These are phyloP conservation scores for Phaffia australis DNA, from an alignment of 768 basidiomycete species.

Conservation along the genomic window DNA sequence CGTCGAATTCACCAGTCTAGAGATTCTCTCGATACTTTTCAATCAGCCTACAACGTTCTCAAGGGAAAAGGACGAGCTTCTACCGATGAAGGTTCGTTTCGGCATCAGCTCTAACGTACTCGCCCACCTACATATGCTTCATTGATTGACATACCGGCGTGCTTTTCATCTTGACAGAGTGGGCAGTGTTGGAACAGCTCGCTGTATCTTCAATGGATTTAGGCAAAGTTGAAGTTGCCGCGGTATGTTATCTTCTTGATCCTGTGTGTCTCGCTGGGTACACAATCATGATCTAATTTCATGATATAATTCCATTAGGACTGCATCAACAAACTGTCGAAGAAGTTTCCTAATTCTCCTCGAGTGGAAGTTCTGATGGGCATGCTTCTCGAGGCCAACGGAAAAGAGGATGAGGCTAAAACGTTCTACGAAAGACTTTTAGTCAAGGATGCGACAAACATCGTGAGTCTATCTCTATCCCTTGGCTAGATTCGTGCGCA, in stretches of 20 bases:
- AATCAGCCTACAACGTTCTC: background rate
- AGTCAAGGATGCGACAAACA: constrained; percentile 55
- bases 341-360: constrained; percentile 66
- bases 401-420: constrained; percentile 49
- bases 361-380: constrained; percentile 68
- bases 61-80: constrained; percentile 15
- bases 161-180: constrained; percentile 43
- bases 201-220: constrained; percentile 28
- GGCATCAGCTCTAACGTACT: background rate
- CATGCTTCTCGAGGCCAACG: constrained; percentile 62
- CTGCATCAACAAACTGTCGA: constrained; percentile 52
- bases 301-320: constrained; percentile 39
- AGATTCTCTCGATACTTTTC: constrained; percentile 9
- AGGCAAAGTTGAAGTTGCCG: constrained; percentile 16
- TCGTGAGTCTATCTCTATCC: constrained; percentile 45
- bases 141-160: background rate
- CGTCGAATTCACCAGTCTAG: background rate
- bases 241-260: constrained; percentile 6
- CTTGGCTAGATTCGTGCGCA: background rate
- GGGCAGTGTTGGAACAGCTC: constrained; percentile 72
- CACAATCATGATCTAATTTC: background rate
- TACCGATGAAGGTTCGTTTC: constrained; percentile 7
- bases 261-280: background rate
- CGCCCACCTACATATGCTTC: background rate
- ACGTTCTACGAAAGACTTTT: constrained; percentile 55